Evolutionary conservation across 352 stramenopile genomes (phyloP).

Genomic region (Phytophthora cryptogea): DNA sequence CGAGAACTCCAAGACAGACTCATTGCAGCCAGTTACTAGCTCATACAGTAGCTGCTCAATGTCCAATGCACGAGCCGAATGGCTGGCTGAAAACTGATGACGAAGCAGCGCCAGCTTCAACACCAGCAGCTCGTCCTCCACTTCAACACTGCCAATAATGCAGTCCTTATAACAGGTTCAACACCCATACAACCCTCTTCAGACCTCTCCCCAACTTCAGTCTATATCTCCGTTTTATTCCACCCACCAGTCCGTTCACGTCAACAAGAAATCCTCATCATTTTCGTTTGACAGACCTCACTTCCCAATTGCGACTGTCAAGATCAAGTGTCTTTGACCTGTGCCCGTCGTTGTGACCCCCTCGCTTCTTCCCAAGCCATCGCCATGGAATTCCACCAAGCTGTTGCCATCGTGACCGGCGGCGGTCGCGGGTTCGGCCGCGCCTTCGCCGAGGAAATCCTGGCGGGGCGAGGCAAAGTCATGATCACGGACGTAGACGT

Average conservation of each 20-base stretch:
- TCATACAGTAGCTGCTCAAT: too few species aligned
- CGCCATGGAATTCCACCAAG: conserved; percentile 64
- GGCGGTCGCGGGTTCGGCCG: conserved; percentile 66
- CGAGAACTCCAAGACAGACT: too few species aligned
- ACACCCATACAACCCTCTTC: neutral
- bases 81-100: conserved; percentile 24
- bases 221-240: conserved; percentile 4
- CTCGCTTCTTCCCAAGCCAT: neutral
- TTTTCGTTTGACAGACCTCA: conserved; percentile 8
- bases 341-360: neutral
- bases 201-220: neutral
- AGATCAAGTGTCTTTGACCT: conserved; percentile 5
- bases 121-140: neutral
- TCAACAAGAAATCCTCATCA: conserved; percentile 20
- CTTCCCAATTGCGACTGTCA: conserved; percentile 19
- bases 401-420: conserved; percentile 74
- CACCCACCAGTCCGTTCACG: conserved; percentile 22
- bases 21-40: too few species aligned
- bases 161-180: conserved; percentile 11
- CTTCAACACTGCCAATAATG: conserved; percentile 7
- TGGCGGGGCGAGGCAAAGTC: conserved; percentile 53
- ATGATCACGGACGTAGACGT: conserved; percentile 83
- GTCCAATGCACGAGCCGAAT: neutral
- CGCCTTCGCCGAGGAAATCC: conserved; percentile 65
- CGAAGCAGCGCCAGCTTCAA: conserved; percentile 24